These are phyloP conservation scores for Lupinus albus DNA, from an alignment of 306 rosid species.

Conservation along the genomic window DNA sequence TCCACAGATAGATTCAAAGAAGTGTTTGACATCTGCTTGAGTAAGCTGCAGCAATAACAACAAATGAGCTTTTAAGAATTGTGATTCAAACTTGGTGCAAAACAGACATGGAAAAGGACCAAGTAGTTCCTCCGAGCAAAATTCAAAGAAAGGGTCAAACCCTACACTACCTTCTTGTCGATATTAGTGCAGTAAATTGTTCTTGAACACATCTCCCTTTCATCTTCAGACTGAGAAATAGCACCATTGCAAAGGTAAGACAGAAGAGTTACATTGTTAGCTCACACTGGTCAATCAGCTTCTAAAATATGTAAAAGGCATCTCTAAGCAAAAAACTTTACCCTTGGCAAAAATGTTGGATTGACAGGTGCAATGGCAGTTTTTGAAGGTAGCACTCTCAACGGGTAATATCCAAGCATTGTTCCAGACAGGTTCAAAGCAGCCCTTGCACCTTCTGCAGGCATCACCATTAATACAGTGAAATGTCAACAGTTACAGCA, in stretches of 20 bases:
- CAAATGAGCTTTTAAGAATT: conserved; percentile 25
- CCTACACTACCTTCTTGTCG: conserved; percentile 84
- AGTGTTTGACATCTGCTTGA: conserved; percentile 89
- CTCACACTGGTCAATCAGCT: conserved; percentile 18
- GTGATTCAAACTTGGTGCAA: conserved; percentile 18
- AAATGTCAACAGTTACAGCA: conserved; percentile 20
- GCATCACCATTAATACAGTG: conserved; percentile 39
- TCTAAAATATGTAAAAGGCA: conserved; percentile 13
- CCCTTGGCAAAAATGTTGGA: conserved; percentile 95
- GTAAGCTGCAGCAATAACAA: conserved; percentile 65
- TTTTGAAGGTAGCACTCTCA: conserved; percentile 95
- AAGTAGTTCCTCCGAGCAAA: conserved; percentile 18
- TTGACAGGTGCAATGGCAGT: conserved; percentile 99
- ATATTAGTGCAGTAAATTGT: conserved; percentile 96
- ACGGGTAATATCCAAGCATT: conserved; percentile 89
- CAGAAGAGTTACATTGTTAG: conserved; percentile 31
- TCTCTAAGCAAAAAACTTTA: conserved; percentile 40
- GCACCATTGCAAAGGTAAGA: conserved; percentile 40
- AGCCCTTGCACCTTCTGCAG: conserved; percentile 89
- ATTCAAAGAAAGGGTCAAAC: conserved; percentile 27
- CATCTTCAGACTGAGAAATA: conserved; percentile 79
- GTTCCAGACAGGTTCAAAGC: conserved; percentile 93
- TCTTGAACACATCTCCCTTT: conserved; percentile 98
- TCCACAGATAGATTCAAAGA: conserved; percentile 94
- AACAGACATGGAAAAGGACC: conserved; percentile 8